Base-by-base conservation (phyloP, 768 basidiomycete species). In the Glaciozyma antarctica region DNA sequence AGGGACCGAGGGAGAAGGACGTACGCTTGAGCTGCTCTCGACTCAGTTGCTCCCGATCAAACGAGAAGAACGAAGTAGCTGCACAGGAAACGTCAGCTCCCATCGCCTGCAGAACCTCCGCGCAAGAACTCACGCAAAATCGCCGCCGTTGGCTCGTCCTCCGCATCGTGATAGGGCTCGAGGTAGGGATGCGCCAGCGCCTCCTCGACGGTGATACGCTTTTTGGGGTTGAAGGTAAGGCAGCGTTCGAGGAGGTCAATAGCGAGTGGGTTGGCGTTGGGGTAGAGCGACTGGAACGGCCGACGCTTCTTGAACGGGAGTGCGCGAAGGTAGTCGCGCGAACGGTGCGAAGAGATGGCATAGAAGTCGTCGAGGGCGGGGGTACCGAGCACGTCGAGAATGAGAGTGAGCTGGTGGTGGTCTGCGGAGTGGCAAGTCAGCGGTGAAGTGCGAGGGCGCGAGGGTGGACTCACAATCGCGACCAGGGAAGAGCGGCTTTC, bases 341-440 rank as follows among this genome's bases (percentile, higher is more conserved):
- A 94, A 61, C 93, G 80, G 22, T 86, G 83, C 15, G 90, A 90
- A 21, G 89, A 92, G 75, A 99, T 98, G 47, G 90, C 90, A 78
- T 97, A 92, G 78, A 97, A 98, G 74, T 98, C 95, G 71, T 99
- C 95, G 62, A 98, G 81, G 3, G 91, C 90, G 3, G 95, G 95
- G 41, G 95, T 98, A 28, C 95, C 95, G 53, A 99, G 85, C 38
- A 97, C 89, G 72, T 98, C 93, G 73, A 98, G 83, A 75, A 98
- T 99, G 63, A 97, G 84, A 2, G 88, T 87, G 49, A 99, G 82
- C 70, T 98, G 95, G 73, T 99, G 90, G 77, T 97, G 93, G 77
- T 93, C 93, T 79, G 88, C 83, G 21, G 1, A 32, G 28, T 30
- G 26, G 13, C 6, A 21, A 38, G 34, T 12, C 19, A 54, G 16